phyloP scores from a whole-genome alignment of 352 stramenopile genomes.

The Lagenidium giganteum region DNA sequence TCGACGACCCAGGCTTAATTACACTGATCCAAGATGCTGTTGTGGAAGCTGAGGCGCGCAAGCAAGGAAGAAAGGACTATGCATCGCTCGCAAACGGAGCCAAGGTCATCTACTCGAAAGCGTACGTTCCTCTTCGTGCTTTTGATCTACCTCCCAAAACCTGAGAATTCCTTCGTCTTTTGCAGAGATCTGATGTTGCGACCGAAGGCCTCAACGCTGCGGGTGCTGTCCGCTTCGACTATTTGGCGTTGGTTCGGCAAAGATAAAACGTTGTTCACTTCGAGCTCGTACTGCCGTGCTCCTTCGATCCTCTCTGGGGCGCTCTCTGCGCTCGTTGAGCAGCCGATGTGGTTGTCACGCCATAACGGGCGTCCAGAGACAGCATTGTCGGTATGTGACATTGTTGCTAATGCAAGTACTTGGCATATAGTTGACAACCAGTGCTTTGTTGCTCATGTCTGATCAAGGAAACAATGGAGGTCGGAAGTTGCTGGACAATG shows the following conservation, averaged over 20 bases:
- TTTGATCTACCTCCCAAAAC: too few species aligned
- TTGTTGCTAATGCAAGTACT: not conserved
- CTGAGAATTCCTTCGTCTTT: constrained; percentile 1
- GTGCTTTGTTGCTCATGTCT: constrained; percentile 1
- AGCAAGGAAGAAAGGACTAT: constrained; percentile 51
- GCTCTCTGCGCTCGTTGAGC: constrained; percentile 29
- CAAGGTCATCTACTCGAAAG: constrained; percentile 45
- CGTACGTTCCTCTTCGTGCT: too few species aligned
- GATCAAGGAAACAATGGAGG: constrained; percentile 72
- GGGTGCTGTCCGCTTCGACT: constrained; percentile 22
- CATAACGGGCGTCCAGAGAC: constrained; percentile 75
- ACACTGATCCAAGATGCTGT: constrained; percentile 39
- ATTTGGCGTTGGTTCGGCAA: too few species aligned
- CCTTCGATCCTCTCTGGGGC: constrained; percentile 29
- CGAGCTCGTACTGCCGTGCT: constrained; percentile 36
- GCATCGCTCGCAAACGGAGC: constrained; percentile 66
- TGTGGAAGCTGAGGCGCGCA: constrained; percentile 32
- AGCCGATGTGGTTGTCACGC: constrained; percentile 69
- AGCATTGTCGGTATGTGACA: constrained; percentile 52
- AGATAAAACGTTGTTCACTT: too few species aligned
- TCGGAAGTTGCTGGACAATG: constrained; percentile 81
- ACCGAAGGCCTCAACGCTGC: constrained; percentile 23
- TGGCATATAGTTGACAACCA: not conserved
- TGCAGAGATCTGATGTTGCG: constrained; percentile 51
- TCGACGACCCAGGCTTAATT: constrained; percentile 52